A percentile compares a stretch with the other conserved stretches of the same genome.
Evolutionary conservation across 129 eudicot genomes (phyloP).

Genomic region (Flaveria bidentis): DNA sequence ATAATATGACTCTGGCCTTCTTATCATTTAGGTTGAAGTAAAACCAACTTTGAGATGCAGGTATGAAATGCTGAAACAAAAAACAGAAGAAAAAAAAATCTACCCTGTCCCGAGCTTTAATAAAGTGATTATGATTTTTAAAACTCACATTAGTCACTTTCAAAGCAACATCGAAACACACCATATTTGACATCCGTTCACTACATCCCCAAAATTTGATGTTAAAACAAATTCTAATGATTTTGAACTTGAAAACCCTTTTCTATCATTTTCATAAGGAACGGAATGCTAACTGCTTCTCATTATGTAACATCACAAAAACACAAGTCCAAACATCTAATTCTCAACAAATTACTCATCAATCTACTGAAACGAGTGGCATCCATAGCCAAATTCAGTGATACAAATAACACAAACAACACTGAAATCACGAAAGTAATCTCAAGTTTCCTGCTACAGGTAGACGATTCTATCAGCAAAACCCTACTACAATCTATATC

Average conservation of each 20-base stretch:
- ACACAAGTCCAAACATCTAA: not conserved
- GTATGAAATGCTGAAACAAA: too few relatives aligned
- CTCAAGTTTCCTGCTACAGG: too few relatives aligned
- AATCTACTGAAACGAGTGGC: not conserved
- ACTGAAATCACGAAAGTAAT: not conserved
- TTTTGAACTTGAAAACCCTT: too few relatives aligned
- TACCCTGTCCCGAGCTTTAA: too few relatives aligned
- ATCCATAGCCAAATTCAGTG: not conserved
- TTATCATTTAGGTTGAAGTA: too few relatives aligned
- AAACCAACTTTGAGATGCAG: too few relatives aligned
- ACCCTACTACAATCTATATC: not conserved
- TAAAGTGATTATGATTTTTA: too few relatives aligned
- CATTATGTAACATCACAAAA: not conserved
- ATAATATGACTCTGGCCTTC: too few relatives aligned
- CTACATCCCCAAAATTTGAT: not conserved
- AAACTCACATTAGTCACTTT: not conserved
- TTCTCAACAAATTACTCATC: not conserved
- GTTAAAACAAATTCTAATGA: too few relatives aligned
- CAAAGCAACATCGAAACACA: not conserved
- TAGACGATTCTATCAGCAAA: constrained; percentile 6
- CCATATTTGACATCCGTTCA: not conserved
- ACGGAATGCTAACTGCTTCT: not conserved
- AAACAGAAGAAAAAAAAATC: too few relatives aligned
- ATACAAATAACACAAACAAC: not conserved
- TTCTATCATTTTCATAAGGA: too few relatives aligned